Percentiles rank a stretch among this genome's conserved stretches.
Conservation (phyloP, 768 basidiomycete genomes). For the Tricholoma sp. region DNA sequence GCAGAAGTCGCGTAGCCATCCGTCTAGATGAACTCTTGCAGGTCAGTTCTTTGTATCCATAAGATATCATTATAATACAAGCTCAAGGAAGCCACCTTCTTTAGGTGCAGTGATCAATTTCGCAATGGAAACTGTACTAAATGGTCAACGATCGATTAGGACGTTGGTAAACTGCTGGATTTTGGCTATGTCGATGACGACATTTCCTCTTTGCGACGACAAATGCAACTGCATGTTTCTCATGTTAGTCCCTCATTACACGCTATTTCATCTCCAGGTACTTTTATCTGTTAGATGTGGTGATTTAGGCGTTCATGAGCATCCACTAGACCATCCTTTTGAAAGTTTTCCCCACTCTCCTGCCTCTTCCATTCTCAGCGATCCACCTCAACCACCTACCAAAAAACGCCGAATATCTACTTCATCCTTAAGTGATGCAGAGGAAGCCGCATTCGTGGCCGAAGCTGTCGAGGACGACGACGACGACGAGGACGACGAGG, state of each 20-base stretch:
- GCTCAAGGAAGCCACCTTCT: not conserved
- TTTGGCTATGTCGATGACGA: constrained; percentile 73
- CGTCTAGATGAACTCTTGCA: constrained; percentile 79
- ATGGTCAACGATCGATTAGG: constrained; percentile 36
- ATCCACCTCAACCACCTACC: constrained; percentile 37
- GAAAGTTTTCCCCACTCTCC: constrained; percentile 36
- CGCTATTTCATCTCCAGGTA: constrained; percentile 49
- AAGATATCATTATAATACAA: not conserved
- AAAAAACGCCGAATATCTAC: constrained; percentile 53
- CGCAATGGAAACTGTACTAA: not conserved
- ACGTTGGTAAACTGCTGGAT: constrained; percentile 70
- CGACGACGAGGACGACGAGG: constrained; percentile 53
- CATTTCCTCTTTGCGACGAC: constrained; percentile 62
- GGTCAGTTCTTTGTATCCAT: constrained; percentile 38
- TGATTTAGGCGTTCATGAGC: constrained; percentile 8
- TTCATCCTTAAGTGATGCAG: constrained; percentile 49
- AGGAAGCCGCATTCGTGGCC: constrained; percentile 19
- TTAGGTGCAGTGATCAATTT: not conserved
- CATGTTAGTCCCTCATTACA: constrained; percentile 43
- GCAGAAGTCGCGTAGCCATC: constrained; percentile 70
- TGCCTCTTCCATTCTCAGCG: constrained; percentile 47
- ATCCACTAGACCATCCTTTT: constrained; percentile 21
- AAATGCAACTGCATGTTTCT: constrained; percentile 56
- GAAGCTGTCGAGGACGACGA: constrained; percentile 31
- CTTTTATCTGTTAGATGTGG: constrained; percentile 12